Conservation (phyloP, 495 filamentous ascomycete species). For the Daldinia childiae region DNA sequence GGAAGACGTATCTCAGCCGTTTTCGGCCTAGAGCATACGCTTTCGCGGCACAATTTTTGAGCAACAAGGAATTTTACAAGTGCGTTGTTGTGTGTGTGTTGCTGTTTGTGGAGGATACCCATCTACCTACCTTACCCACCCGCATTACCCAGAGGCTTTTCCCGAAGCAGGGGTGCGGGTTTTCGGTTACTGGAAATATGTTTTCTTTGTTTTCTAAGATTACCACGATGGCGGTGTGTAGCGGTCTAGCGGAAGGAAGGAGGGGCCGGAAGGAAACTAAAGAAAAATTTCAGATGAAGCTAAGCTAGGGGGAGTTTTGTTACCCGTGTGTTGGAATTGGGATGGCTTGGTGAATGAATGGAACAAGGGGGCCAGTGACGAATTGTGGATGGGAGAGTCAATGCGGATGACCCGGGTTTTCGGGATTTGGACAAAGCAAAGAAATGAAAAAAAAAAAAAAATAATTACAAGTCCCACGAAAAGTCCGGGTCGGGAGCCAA, state of each 20-base stretch:
- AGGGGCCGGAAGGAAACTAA: neutral
- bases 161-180: conserved; percentile 35
- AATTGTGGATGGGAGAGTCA: conserved; percentile 5
- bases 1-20: neutral
- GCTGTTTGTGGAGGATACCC: neutral
- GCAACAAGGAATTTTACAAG: neutral
- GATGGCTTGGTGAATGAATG: neutral
- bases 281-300: neutral
- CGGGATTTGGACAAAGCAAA: conserved; percentile 13
- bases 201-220: neutral
- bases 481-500: conserved; percentile 20
- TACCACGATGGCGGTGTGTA: neutral
- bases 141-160: conserved; percentile 33
- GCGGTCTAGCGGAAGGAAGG: conserved; percentile 2
- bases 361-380: conserved; percentile 2
- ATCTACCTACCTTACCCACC: neutral
- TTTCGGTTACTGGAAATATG: conserved; percentile 5
- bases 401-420: conserved; percentile 25
- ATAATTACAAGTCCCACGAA: conserved; percentile 23
- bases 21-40: neutral
- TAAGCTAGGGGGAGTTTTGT: neutral
- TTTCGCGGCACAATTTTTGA: conserved; percentile 1
- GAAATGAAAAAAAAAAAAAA: neutral
- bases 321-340: conserved; percentile 6
- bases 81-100: conserved; percentile 1